Base-by-base conservation (phyloP, 1,139 yeast genomes). In the Pichia sp. region DNA sequence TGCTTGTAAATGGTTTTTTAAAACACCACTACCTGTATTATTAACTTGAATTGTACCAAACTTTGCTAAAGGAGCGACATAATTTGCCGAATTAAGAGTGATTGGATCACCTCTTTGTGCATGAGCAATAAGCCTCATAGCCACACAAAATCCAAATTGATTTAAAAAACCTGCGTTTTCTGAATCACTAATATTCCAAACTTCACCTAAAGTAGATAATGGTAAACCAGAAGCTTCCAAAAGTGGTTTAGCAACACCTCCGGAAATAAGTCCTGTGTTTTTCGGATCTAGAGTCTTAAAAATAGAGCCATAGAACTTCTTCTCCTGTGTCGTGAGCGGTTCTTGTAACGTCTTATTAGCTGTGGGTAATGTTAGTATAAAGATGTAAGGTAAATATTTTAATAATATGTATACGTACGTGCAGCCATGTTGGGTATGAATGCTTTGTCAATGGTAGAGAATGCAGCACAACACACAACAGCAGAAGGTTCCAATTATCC, bases 111-210 rank as follows among this genome's bases (percentile, higher is more conserved):
- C 95, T 26, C 71, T 65, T 65, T 93, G 98, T 35, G 87, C 81
- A 59, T 87, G 85, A 22, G 95, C 95, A 57, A 93, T 86, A 52
- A 87, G 68, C 60, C 99, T 75, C 77, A 91, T 73, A 23, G 96
- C 96, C 43, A 78, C 72, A 49, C 86, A 76, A 63, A 93, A 93
- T 21, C 91, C 91, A 49, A 74, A 71, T 57, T 81, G 88, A 52
- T 85, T 82, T 51, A 93, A 69, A 59, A 82, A 85, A 0, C 98
- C 99, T 51, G 80, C 72, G 63, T 87, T 88, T 48, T 79, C 80
- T 16, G 76, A 73, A 64, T 91, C 99, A 14, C 95, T 89, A 35
- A 84, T 61, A 60, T 86, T 93, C 98, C 98, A 93, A 47, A 93
- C 81, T 61, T 88, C 94, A 5, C 96, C 96, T 39, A 91, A 68